Evolutionary conservation across 1,139 yeast species (phyloP), one percentile per base, ranked within the genome.

Genomic region (Diutina rugosa): DNA sequence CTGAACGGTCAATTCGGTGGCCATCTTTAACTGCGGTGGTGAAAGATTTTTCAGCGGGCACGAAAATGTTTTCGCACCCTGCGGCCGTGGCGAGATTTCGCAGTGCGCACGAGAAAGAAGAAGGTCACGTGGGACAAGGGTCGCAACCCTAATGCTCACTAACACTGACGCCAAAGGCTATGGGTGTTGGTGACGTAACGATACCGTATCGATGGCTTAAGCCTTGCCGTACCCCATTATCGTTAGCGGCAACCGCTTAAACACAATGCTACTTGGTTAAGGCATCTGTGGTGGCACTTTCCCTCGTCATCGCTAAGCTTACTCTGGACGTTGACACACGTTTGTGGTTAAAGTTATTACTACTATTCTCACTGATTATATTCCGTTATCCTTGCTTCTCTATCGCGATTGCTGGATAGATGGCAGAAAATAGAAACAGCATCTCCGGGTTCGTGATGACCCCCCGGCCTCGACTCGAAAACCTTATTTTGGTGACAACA

Each of bases 1-100:
- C 87, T 93, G 99, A 82, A 95, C 99, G 79, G 97, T 90, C 84
- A 93, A 90, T 87, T 93, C 99, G 80, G 98, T 88, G 78, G 98
- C 95, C 98, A 93, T 93, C 82, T 81, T 75, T 68, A 35, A 35
- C 41, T 35, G 41, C 41, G 41, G 41, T 35, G 14, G 41, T 35
- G 14, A 35, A 35, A 35, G 41, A 35, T 35, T 35, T 35, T 35
- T 35, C 41, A 35, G 41, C 14, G 41, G 41, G 14, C 41, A n/a
- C 14, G 41, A 35, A 35, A 35, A 35, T 35, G 41, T 35, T 35
- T 35, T 35, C 41, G 41, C 41, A 35, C 41, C 41, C 41, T 35
- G 41, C 41, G 26, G 41, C 41, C 14, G 41, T 35, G 41, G 41
- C n/a, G 41, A 35, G 26, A 10, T 35, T 35, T 35, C 41, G 41